Conservation (phyloP, 768 basidiomycete genomes). For the Boletus sp. region DNA sequence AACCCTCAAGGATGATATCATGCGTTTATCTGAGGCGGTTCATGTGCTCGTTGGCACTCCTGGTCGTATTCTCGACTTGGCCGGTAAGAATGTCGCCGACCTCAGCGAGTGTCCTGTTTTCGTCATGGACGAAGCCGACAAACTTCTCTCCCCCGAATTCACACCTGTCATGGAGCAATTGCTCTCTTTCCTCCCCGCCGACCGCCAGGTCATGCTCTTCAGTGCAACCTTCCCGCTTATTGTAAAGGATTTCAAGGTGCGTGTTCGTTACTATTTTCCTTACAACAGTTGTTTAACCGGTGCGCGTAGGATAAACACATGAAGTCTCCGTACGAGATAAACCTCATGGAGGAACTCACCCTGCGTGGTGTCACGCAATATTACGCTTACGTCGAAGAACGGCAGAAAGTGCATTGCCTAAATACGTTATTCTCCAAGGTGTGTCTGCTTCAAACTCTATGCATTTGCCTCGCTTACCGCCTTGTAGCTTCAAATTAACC, state of each 20-base stretch:
- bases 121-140: conserved; percentile 99
- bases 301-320: conserved; percentile 85
- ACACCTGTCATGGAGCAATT: conserved; percentile 98
- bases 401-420: conserved; percentile 98
- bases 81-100: conserved; percentile 91
- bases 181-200: conserved; percentile 75
- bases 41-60: conserved; percentile 98
- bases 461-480: conserved; percentile 2
- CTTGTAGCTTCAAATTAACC: conserved; percentile 96
- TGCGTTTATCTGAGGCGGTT: conserved; percentile 84
- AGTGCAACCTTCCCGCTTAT: conserved; percentile 99
- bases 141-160: conserved; percentile 95
- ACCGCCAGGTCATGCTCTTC: conserved; percentile 98
- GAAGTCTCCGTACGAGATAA: conserved; percentile 94
- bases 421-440: conserved; percentile 99
- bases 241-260: conserved; percentile 97
- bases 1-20: conserved; percentile 96
- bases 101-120: conserved; percentile 93
- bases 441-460: not conserved
- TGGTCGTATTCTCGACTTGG: conserved; percentile 92
- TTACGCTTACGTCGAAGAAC: conserved; percentile 98
- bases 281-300: conserved; percentile 8
- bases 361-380: conserved; percentile 98
- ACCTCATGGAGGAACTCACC: conserved; percentile 99
- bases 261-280: not conserved